Evolutionary conservation across 2,329 filamentous ascomycete genomes (phyloP).

Genomic region (Apiospora kogelbergensis): DNA sequence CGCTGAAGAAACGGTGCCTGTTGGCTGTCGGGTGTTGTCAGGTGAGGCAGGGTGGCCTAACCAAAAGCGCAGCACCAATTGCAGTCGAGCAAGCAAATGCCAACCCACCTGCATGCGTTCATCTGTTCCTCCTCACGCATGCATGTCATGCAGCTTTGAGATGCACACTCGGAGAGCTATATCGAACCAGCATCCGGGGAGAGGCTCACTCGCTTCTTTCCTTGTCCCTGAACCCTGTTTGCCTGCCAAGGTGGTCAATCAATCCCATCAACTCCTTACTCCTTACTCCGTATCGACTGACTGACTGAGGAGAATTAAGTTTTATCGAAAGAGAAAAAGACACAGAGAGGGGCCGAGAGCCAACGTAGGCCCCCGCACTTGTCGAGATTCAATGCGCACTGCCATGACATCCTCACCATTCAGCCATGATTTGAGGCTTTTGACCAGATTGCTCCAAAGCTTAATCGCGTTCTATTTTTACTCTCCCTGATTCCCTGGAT

Average conservation of each 20-base stretch:
- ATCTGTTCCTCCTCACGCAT: slow-evolving; percentile 6
- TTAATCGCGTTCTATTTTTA: neutral
- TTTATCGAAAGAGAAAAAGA: neutral
- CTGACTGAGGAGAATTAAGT: neutral
- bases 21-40: neutral
- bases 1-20: neutral
- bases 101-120: slow-evolving; percentile 9
- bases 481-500: neutral
- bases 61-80: neutral
- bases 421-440: neutral
- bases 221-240: neutral
- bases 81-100: neutral
- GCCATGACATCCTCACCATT: too few species aligned
- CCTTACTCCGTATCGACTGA: neutral
- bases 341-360: too few species aligned
- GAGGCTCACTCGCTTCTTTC: slow-evolving; percentile 4
- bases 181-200: slow-evolving; percentile 2
- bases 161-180: neutral
- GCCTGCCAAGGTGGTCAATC: neutral
- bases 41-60: neutral
- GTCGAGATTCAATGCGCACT: too few species aligned
- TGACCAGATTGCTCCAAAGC: neutral
- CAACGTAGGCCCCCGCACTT: neutral
- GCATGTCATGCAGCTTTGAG: slow-evolving; percentile 9
- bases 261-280: neutral